Evolutionary conservation across 1,284 basidiomycete genomes (phyloP).

Genomic region (Ustilago crameri): DNA sequence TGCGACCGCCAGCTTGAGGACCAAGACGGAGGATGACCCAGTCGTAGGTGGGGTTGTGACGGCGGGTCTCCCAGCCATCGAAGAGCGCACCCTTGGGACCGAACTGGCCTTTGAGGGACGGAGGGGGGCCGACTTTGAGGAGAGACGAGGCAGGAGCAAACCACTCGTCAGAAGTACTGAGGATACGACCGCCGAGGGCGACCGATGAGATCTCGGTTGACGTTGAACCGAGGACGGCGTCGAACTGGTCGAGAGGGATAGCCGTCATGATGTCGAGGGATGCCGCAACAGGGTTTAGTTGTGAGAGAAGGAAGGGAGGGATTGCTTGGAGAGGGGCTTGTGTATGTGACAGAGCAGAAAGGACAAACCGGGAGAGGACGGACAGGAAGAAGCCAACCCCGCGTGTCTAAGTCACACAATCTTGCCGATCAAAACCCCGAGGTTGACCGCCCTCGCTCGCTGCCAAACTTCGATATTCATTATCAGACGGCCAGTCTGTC

Average conservation of each 20-base stretch:
- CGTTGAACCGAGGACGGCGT: slow-evolving; percentile 44
- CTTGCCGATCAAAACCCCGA: too few relatives aligned
- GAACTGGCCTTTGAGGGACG: slow-evolving; percentile 84
- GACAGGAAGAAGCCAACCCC: slow-evolving; percentile 1
- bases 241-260: slow-evolving; percentile 44
- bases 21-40: slow-evolving; percentile 94
- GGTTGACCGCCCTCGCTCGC: too few relatives aligned
- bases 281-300: not conserved
- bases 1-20: slow-evolving; percentile 74
- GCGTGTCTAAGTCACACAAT: not conserved
- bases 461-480: too few relatives aligned
- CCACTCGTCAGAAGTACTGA: slow-evolving; percentile 91
- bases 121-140: slow-evolving; percentile 72
- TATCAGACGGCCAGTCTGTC: too few relatives aligned
- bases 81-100: slow-evolving; percentile 94
- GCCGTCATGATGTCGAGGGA: slow-evolving; percentile 24
- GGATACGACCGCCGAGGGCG: slow-evolving; percentile 80
- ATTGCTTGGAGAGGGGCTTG: not conserved
- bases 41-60: slow-evolving; percentile 88
- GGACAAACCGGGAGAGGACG: too few relatives aligned
- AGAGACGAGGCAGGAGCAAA: slow-evolving; percentile 88
- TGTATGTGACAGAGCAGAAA: not conserved
- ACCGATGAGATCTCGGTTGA: slow-evolving; percentile 83
- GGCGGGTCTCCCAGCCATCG: slow-evolving; percentile 91
- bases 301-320: not conserved